A percentile compares a stretch with the other conserved stretches of the same genome.
Conservation (phyloP, 768 basidiomycete genomes). For the Mycena albidolilacea region DNA sequence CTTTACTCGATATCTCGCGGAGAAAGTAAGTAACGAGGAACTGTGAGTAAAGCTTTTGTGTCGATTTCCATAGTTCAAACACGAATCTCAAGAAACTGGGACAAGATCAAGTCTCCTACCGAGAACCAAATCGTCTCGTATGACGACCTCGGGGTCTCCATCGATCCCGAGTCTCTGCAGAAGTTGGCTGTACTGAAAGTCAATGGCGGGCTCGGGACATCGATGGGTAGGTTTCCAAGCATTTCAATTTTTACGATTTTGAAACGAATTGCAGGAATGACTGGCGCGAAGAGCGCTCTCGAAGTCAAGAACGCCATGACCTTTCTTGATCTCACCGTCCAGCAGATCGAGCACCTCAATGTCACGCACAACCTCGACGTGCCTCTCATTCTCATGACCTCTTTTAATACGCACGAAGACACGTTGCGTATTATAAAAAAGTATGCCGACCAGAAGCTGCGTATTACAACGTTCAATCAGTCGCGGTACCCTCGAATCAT, state of each 20-base stretch:
- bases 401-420: constrained; percentile 98
- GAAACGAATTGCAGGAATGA: constrained; percentile 69
- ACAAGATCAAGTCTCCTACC: constrained; percentile 88
- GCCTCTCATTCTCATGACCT: constrained; percentile 97
- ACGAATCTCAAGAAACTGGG: constrained; percentile 86
- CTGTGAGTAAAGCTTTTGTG: constrained; percentile 65
- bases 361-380: constrained; percentile 86
- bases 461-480: constrained; percentile 93
- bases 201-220: constrained; percentile 93
- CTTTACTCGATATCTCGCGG: constrained; percentile 84
- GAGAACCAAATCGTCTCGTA: constrained; percentile 90
- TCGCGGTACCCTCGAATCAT: constrained; percentile 94
- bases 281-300: constrained; percentile 91
- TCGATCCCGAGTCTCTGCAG: constrained; percentile 77
- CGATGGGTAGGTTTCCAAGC: constrained; percentile 73
- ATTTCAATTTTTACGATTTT: constrained; percentile 13
- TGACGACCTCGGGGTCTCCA: constrained; percentile 71
- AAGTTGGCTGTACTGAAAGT: constrained; percentile 97
- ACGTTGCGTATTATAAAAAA: constrained; percentile 97
- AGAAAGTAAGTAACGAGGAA: constrained; percentile 76
- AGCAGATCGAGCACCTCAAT: constrained; percentile 97
- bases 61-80: constrained; percentile 78
- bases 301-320: constrained; percentile 98
- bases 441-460: constrained; percentile 93
- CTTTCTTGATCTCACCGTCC: constrained; percentile 94